phyloP scores from a whole-genome alignment of 495 filamentous ascomycete genomes.

The Glarea lozoyensis region DNA sequence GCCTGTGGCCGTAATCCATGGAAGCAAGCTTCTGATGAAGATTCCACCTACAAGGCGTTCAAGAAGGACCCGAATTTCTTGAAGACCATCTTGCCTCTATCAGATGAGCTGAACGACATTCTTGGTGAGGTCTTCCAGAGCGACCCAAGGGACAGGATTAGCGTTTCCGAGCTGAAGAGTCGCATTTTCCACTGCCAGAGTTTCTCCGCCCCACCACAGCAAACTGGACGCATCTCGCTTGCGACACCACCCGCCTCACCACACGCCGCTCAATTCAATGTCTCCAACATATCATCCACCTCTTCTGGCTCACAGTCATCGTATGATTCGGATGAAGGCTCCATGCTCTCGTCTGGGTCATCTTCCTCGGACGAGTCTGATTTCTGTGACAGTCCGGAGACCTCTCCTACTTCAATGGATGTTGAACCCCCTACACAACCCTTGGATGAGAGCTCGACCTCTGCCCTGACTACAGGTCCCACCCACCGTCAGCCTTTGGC shows the following conservation, averaged over 20 bases:
- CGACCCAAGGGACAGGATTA: constrained; percentile 78
- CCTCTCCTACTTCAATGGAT: no score
- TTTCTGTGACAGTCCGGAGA: no score
- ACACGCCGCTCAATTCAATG: background rate
- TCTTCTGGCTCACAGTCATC: constrained; percentile 10
- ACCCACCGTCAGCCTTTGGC: no score
- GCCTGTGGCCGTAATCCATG: constrained; percentile 98
- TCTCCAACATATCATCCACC: constrained; percentile 3
- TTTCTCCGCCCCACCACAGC: constrained; percentile 49
- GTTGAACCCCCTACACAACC: no score
- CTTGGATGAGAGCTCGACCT: no score
- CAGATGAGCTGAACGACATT: constrained; percentile 81
- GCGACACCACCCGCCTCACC: constrained; percentile 10
- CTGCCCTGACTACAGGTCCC: no score
- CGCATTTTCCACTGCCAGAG: constrained; percentile 67
- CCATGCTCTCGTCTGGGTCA: constrained; percentile 12
- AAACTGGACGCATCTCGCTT: background rate
- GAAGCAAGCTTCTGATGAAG: constrained; percentile 88
- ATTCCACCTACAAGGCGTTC: constrained; percentile 93
- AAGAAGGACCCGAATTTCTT: constrained; percentile 80
- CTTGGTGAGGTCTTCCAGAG: constrained; percentile 82
- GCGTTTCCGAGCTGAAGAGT: constrained; percentile 69
- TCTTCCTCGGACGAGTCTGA: constrained; percentile 8
- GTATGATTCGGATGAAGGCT: constrained; percentile 11
- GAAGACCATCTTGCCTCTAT: constrained; percentile 85